Base-by-base conservation (phyloP, 371 early-diverging fungal species). In the Apophysomyces variabilis region DNA sequence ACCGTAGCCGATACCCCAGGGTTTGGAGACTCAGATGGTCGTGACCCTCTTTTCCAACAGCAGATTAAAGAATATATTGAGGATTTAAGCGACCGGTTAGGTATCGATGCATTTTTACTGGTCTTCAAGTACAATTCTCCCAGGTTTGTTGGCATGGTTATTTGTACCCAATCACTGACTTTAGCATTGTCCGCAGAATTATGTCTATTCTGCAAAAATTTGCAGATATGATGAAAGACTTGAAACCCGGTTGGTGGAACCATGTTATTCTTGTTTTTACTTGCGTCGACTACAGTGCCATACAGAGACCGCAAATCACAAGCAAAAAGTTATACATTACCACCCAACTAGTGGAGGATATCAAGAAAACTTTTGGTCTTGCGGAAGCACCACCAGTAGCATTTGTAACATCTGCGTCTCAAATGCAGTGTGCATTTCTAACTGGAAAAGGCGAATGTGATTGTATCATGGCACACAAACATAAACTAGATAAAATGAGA, bases 1-100 rank as follows among this genome's bases (percentile, higher is more conserved):
- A 85, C 85, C 7, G 68, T 79, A 8, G 83, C 85, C 32, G 85
- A 85, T 64, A 85, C 85, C 1, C 85, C 83, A 37, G 85, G 85
- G 6, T 76, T 85, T 35, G 85, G 80, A 5, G 85, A 85, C 58
- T 74, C 78, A 9, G 80, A 75, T 46, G 76, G 80, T 45, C 77
- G 82, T 35, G 83, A 83, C 58, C 67, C 68, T n/a, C 62, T 73
- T 59, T 83, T 79, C 64, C 67, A 74, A 64, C 66, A 62, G 38
- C 72, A 70, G 14, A 69, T 85, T 56, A 74, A 78, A 64, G 78
- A 78, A 9, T 85, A 82, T 50, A 80, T 85, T 64, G 37, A 43
- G 13, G 78, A 80, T 57, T 56, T 85, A 11, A 78, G 83, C 9
- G 66, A 58, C 12, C 70, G 85, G 1, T 39, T 85, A 8, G 85